phyloP scores from a whole-genome alignment of 2,329 filamentous ascomycete species.

The Aspergillus sp. region DNA sequence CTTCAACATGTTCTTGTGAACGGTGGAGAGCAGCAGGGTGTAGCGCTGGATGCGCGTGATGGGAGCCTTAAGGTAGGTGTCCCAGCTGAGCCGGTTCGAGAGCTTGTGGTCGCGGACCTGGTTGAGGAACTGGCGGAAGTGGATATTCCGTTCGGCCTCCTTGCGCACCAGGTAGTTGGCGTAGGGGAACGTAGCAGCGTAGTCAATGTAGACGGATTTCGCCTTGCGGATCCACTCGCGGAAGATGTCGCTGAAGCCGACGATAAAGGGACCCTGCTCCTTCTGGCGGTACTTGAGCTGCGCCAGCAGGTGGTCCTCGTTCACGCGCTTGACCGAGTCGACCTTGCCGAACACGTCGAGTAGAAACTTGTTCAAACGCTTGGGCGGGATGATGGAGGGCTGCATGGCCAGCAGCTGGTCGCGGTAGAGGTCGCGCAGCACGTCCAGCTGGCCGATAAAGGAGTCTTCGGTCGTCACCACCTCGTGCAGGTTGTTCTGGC shows the following conservation, averaged over 20 bases:
- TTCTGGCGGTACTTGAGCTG: conserved; percentile 96
- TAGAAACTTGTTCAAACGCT: conserved; percentile 76
- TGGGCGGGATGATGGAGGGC: conserved; percentile 77
- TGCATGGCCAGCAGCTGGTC: conserved; percentile 72
- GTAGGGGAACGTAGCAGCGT: conserved; percentile 81
- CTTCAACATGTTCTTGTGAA: conserved; percentile 76
- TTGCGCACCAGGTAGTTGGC: conserved; percentile 80
- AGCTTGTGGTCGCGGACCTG: conserved; percentile 74
- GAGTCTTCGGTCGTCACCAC: conserved; percentile 90
- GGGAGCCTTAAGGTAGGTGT: conserved; percentile 88
- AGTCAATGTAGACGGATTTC: conserved; percentile 83
- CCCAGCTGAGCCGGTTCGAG: conserved; percentile 84
- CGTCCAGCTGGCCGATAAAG: conserved; percentile 85
- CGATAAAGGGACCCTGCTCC: conserved; percentile 92
- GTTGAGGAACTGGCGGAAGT: conserved; percentile 85
- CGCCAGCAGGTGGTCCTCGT: conserved; percentile 87
- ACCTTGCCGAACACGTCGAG: conserved; percentile 86
- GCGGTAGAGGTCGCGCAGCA: conserved; percentile 80
- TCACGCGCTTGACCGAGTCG: conserved; percentile 83
- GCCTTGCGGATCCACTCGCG: conserved; percentile 98
- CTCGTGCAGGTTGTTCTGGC: conserved; percentile 93
- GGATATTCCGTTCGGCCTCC: conserved; percentile 78
- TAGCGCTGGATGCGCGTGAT: conserved; percentile 93
- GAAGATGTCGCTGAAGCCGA: conserved; percentile 95
- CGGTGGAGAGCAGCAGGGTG: conserved; percentile 75